Evolutionary conservation across 2,329 filamentous ascomycete genomes (phyloP).

Genomic region (Eutypella sp.): DNA sequence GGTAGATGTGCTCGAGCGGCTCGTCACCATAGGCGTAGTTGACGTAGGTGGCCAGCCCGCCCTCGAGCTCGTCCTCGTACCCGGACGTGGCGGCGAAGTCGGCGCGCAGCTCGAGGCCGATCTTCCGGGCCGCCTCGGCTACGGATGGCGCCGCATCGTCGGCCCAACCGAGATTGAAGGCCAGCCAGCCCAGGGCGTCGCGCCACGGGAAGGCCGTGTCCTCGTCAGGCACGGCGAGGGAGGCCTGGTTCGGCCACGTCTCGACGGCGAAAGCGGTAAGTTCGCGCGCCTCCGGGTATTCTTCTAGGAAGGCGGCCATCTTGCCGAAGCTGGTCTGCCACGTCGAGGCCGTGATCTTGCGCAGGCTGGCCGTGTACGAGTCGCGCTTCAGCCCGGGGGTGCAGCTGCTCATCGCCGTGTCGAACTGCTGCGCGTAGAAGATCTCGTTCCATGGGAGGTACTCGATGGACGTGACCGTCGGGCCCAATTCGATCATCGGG

Average conservation of each 20-base stretch:
- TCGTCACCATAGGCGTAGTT: slow-evolving; percentile 27
- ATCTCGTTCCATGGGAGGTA: neutral
- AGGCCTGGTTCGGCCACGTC: neutral
- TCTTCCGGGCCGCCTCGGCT: slow-evolving; percentile 1
- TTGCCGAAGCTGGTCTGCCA: neutral
- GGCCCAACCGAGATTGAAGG: neutral
- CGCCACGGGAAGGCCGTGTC: neutral
- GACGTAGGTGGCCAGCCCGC: slow-evolving; percentile 17
- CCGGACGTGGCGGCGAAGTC: slow-evolving; percentile 7
- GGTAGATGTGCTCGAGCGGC: slow-evolving; percentile 16
- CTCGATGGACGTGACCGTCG: neutral
- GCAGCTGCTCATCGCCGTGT: neutral
- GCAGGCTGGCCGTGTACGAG: neutral
- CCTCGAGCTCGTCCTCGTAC: slow-evolving; percentile 9
- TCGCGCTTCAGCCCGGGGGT: neutral
- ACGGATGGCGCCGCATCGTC: slow-evolving; percentile 2
- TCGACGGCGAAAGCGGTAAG: neutral
- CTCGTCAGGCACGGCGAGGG: neutral
- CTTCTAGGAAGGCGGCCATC: neutral
- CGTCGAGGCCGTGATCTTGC: neutral
- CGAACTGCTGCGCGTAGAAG: neutral
- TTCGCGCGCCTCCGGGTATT: neutral
- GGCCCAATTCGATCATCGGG: neutral
- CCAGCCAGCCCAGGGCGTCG: neutral
- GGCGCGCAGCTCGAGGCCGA: slow-evolving; percentile 6